Percentiles rank a stretch among this genome's conserved stretches.
Conservation (phyloP, 2,329 filamentous ascomycete genomes). For the Colletotrichum gloeosporioides region DNA sequence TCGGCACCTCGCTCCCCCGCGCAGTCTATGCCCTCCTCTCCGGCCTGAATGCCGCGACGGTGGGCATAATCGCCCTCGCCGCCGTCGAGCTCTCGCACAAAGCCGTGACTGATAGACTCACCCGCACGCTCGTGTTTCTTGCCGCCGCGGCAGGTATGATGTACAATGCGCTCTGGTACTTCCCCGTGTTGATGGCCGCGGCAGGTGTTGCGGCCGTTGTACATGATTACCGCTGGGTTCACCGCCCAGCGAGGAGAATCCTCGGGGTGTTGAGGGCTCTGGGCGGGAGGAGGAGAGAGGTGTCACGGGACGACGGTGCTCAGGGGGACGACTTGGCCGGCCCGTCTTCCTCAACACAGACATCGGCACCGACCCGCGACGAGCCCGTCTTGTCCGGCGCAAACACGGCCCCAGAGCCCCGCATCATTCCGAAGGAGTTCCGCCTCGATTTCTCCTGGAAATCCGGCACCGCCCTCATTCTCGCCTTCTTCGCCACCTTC, state of each 20-base stretch:
- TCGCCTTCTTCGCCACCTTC: slow-evolving; percentile 57
- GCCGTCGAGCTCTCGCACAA: slow-evolving; percentile 68
- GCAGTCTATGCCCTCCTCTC: slow-evolving; percentile 69
- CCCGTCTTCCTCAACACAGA: not conserved
- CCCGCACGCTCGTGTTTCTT: slow-evolving; percentile 64
- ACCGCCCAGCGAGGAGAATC: slow-evolving; percentile 33
- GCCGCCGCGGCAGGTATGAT: slow-evolving; percentile 66
- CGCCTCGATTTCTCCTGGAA: slow-evolving; percentile 41
- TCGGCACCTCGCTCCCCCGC: slow-evolving; percentile 59
- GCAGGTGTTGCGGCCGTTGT: slow-evolving; percentile 55
- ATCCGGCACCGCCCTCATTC: slow-evolving; percentile 39
- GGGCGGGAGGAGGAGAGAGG: not conserved
- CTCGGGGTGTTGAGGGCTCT: not conserved
- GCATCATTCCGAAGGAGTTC: slow-evolving; percentile 30
- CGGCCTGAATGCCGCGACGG: slow-evolving; percentile 69
- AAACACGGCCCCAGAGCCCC: slow-evolving; percentile 22
- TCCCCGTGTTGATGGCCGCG: slow-evolving; percentile 63
- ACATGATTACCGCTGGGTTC: slow-evolving; percentile 59
- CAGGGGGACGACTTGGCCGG: not conserved
- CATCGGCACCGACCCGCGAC: not conserved
- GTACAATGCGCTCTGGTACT: slow-evolving; percentile 74
- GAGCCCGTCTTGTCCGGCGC: not conserved
- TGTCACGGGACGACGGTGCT: not conserved
- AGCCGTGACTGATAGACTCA: slow-evolving; percentile 65
- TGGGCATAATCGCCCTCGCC: slow-evolving; percentile 71